A percentile compares a stretch with the other conserved stretches of the same genome.
These are phyloP conservation scores for Neurospora cerealis DNA, from an alignment of 495 filamentous ascomycete species.

Conservation along the genomic window DNA sequence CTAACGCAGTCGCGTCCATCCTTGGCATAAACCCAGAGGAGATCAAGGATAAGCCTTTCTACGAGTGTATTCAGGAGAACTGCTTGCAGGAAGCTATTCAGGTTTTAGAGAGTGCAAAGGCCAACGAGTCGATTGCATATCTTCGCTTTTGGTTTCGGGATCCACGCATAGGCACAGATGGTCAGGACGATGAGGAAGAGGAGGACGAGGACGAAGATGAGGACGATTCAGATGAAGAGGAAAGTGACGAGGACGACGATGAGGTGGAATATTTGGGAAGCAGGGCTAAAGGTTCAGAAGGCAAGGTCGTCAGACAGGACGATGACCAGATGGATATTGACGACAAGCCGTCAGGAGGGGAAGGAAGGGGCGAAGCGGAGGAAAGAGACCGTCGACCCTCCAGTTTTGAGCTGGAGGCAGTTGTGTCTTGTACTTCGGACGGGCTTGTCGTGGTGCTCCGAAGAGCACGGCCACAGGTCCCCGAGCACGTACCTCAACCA, in stretches of 20 bases:
- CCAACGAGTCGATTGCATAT: slow-evolving; percentile 90
- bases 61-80: slow-evolving; percentile 69
- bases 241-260: slow-evolving; percentile 7
- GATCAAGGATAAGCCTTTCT: slow-evolving; percentile 63
- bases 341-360: background rate
- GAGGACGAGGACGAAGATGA: slow-evolving; percentile 24
- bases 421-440: slow-evolving; percentile 84
- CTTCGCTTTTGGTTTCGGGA: slow-evolving; percentile 83
- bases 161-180: slow-evolving; percentile 40
- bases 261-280: background rate
- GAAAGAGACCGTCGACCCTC: background rate
- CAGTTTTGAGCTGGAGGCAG: slow-evolving; percentile 66
- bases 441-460: slow-evolving; percentile 78
- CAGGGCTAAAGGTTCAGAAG: slow-evolving; percentile 15
- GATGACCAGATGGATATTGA: slow-evolving; percentile 28
- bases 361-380: background rate
- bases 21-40: slow-evolving; percentile 58
- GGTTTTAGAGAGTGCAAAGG: slow-evolving; percentile 75
- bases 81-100: slow-evolving; percentile 65
- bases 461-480: slow-evolving; percentile 60
- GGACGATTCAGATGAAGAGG: slow-evolving; percentile 19
- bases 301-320: slow-evolving; percentile 5
- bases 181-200: slow-evolving; percentile 21
- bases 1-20: slow-evolving; percentile 59
- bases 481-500: slow-evolving; percentile 39